These are phyloP conservation scores for Fusarium multiceps DNA, from an alignment of 2,329 filamentous ascomycete genomes.

Conservation along the genomic window DNA sequence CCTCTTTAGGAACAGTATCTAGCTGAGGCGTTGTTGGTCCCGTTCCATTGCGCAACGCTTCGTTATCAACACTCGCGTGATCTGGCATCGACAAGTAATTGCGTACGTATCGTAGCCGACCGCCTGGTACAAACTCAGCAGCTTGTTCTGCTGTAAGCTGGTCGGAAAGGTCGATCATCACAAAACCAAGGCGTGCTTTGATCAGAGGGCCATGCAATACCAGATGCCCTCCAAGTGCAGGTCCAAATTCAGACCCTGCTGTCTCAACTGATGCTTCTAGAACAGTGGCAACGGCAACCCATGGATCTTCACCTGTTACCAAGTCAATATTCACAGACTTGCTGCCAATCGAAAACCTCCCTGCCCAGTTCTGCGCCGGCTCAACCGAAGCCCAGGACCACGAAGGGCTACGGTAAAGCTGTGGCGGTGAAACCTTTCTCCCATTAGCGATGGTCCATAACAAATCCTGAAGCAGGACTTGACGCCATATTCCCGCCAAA, in stretches of 20 bases:
- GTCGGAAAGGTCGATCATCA: conserved; percentile 19
- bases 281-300: conserved; percentile 6
- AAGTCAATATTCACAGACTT: conserved; percentile 2
- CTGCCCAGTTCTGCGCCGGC: conserved; percentile 1
- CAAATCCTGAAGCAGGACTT: conserved; percentile 21
- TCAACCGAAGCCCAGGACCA: conserved; percentile 39
- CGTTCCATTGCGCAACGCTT: not conserved
- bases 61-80: not conserved
- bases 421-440: conserved; percentile 29
- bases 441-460: conserved; percentile 28
- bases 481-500: conserved; percentile 30
- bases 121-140: conserved; percentile 32
- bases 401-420: conserved; percentile 35
- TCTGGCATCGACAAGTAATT: conserved; percentile 7
- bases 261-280: conserved; percentile 18
- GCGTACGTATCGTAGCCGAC: conserved; percentile 20
- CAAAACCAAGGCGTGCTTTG: conserved; percentile 24
- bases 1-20: conserved; percentile 8
- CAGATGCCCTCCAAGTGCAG: conserved; percentile 13
- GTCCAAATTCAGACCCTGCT: conserved; percentile 22
- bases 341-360: conserved; percentile 15
- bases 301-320: conserved; percentile 13
- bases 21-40: conserved; percentile 5
- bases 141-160: conserved; percentile 27
- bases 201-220: conserved; percentile 30